Evolutionary conservation across 441 rosid genomes (phyloP), one percentile per base, ranked within the genome.

Genomic region (Brassica hybrid): DNA sequence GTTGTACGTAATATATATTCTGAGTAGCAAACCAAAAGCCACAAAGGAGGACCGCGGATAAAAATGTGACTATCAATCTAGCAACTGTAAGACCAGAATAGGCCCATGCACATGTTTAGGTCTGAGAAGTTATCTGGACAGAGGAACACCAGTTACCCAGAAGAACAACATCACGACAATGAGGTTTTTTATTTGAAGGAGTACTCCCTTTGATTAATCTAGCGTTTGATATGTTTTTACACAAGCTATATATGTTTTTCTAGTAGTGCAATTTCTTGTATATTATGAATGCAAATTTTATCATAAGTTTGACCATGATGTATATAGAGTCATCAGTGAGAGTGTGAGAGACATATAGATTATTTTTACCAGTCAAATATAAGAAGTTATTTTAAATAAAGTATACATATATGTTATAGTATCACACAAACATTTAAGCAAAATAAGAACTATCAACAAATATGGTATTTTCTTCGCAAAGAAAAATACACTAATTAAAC

Each of bases 1-100:
- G 67, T 25, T 41, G 59, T 41, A 59, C 27, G 59, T 43, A 23
- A 25, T 25, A 25, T 25, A 25, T 25, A 25, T 25, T 25, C 27
- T 25, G 27, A 71, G 13, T 60, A 41, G 45, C 75, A 60, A 59
- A 41, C 75, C 43, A 60, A 71, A 59, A 60, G 25, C 65, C 5
- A 38, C 21, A 69, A 69, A 57, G 30, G 25, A 52, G 48, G 61
- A 36, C 3, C 3, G 17, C 17, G 71, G 16, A 54, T 19, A 18
- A 30, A 30, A 30, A 6, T 5, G 18, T 56, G 17, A 34, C 5
- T 32, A 34, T 32, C 59, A 54, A 54, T 17, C 59, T 16, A 54
- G 18, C 65, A 50, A 69, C 23, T 30, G 43, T 57, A 58, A 70
- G 65, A 48, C 54, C 36, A n/a, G 36, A 12, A 19, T 18, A 69